These are phyloP conservation scores for Kentomonas sorsogonicus DNA, from an alignment of 208 protist species.

Conservation along the genomic window DNA sequence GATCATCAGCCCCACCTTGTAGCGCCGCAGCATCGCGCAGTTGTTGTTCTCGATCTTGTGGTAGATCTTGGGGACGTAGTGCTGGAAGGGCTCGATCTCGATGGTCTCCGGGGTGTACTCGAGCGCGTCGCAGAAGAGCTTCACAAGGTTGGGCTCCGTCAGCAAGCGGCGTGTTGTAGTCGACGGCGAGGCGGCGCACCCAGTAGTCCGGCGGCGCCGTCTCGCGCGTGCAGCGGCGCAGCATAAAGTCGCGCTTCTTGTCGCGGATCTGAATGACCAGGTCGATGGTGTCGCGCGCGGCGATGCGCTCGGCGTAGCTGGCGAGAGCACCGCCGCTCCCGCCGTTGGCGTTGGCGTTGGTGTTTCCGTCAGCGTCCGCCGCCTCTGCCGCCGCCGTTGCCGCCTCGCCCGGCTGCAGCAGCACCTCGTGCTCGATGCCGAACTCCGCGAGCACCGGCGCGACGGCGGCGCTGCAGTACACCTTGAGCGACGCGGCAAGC, in stretches of 20 bases:
- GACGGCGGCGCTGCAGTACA: conserved; percentile 77
- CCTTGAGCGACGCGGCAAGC: conserved; percentile 27
- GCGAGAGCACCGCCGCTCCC: conserved; percentile 6
- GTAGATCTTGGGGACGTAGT: conserved; percentile 86
- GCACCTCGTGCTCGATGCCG: conserved; percentile 61
- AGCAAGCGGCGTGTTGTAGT: conserved; percentile 88
- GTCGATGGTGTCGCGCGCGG: conserved; percentile 64
- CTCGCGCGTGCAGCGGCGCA: conserved; percentile 64
- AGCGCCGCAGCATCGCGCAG: conserved; percentile 75
- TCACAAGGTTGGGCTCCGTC: conserved; percentile 80
- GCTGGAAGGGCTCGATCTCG: conserved; percentile 76
- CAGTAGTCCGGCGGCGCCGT: conserved; percentile 78
- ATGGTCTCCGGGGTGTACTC: conserved; percentile 34
- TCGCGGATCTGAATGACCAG: conserved; percentile 88
- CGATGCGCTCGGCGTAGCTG: conserved; percentile 51
- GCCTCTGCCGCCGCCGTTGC: background rate
- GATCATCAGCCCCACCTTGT: conserved; percentile 90
- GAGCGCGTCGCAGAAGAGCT: conserved; percentile 68
- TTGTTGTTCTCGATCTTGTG: conserved; percentile 89
- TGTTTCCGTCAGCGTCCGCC: background rate
- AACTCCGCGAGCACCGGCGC: conserved; percentile 73
- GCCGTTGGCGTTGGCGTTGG: background rate
- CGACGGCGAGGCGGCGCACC: conserved; percentile 85
- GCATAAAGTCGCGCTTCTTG: conserved; percentile 77
- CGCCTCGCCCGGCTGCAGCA: conserved; percentile 36